Evolutionary conservation across 2,329 filamentous ascomycete species (phyloP).

Genomic region (Beauveria sp.): DNA sequence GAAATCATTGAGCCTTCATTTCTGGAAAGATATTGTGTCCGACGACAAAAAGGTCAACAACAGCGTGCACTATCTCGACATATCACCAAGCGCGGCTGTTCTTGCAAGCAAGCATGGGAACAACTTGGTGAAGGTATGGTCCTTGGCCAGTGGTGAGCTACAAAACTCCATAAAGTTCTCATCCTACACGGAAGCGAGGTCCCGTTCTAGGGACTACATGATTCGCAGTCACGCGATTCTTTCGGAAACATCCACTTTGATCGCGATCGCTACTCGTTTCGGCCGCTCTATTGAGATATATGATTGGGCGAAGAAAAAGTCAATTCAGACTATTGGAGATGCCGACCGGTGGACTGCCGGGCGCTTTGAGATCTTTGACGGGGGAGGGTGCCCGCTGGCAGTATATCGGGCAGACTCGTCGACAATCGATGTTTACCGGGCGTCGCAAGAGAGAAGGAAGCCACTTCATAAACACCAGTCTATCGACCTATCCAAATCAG

Average conservation of each 20-base stretch:
- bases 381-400: conserved; percentile 25
- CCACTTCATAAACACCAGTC: conserved; percentile 27
- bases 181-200: conserved; percentile 30
- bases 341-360: conserved; percentile 32
- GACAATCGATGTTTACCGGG: conserved; percentile 26
- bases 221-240: conserved; percentile 35
- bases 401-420: conserved; percentile 26
- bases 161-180: conserved; percentile 37
- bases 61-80: conserved; percentile 28
- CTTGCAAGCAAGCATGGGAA: conserved; percentile 38
- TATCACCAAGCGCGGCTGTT: conserved; percentile 24
- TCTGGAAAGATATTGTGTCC: conserved; percentile 19
- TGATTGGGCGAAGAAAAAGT: conserved; percentile 32
- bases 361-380: conserved; percentile 27
- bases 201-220: conserved; percentile 32
- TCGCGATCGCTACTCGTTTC: conserved; percentile 32
- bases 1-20: background rate
- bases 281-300: conserved; percentile 32
- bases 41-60: conserved; percentile 23
- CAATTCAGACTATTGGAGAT: conserved; percentile 29
- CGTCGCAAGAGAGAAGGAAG: conserved; percentile 25
- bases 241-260: conserved; percentile 29
- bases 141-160: conserved; percentile 70
- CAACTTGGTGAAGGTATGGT: conserved; percentile 86
- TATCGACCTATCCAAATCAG: conserved; percentile 27